Conservation (phyloP, 2,329 filamentous ascomycete species). For the Penicillium griseofulvum region DNA sequence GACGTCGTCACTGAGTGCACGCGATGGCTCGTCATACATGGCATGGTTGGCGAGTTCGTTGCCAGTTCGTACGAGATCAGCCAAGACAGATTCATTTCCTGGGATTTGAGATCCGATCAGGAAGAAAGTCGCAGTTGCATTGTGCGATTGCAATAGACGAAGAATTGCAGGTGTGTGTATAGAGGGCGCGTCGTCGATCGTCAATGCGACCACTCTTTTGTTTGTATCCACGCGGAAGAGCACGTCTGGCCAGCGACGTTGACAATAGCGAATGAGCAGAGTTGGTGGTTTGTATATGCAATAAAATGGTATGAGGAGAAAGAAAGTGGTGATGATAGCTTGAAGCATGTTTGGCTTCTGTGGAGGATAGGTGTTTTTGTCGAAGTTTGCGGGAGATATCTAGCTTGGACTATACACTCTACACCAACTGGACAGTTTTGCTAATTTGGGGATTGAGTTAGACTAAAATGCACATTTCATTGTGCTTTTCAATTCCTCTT, state of each 20-base stretch:
- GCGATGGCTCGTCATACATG: conserved; percentile 79
- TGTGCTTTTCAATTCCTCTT: background rate
- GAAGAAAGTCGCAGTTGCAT: conserved; percentile 80
- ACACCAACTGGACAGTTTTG: background rate
- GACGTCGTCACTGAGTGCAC: conserved; percentile 56
- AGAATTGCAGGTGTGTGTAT: conserved; percentile 69
- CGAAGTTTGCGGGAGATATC: background rate
- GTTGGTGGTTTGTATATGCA: conserved; percentile 76
- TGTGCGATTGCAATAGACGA: conserved; percentile 61
- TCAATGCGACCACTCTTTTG: conserved; percentile 72
- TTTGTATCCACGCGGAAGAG: conserved; percentile 65
- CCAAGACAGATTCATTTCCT: conserved; percentile 55
- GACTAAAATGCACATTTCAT: background rate
- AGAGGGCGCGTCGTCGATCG: conserved; percentile 83
- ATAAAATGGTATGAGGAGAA: conserved; percentile 54
- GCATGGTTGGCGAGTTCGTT: conserved; percentile 84
- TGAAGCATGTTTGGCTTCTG: conserved; percentile 28
- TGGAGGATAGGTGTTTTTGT: background rate
- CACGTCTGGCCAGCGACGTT: conserved; percentile 71
- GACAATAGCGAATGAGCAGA: conserved; percentile 68
- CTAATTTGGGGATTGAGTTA: background rate
- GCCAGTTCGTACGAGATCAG: conserved; percentile 58
- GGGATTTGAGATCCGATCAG: conserved; percentile 76
- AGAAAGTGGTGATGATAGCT: conserved; percentile 34
- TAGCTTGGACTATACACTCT: background rate